phyloP scores from a whole-genome alignment of 805 yeast species.

The Candida lessepsii region DNA sequence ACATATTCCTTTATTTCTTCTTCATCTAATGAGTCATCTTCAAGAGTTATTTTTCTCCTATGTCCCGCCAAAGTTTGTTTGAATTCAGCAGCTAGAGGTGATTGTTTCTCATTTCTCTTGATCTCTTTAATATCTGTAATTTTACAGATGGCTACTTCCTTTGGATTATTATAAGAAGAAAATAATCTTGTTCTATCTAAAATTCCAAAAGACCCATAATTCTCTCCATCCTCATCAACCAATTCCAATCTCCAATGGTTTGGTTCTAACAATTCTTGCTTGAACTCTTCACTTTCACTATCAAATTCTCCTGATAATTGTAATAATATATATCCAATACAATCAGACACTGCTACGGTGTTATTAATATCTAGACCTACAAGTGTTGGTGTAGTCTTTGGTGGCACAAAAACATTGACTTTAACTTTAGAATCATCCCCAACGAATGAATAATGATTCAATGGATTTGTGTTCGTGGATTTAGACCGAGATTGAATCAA shows the following conservation, averaged over 20 bases:
- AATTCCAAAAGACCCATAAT: conserved; percentile 89
- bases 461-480: conserved; percentile 40
- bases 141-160: conserved; percentile 74
- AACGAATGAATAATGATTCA: conserved; percentile 40
- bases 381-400: conserved; percentile 26
- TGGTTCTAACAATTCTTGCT: conserved; percentile 41
- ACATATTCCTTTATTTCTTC: not conserved
- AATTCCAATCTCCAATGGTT: conserved; percentile 74
- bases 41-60: conserved; percentile 3
- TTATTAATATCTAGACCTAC: conserved; percentile 23
- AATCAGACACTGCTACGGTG: conserved; percentile 34
- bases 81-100: conserved; percentile 55
- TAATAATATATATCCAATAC: conserved; percentile 40
- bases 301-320: conserved; percentile 23
- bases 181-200: conserved; percentile 67
- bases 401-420: conserved; percentile 32
- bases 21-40: not conserved
- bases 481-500: conserved; percentile 40
- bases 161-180: conserved; percentile 68
- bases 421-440: conserved; percentile 1
- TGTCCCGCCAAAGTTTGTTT: conserved; percentile 22
- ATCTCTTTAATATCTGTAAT: conserved; percentile 49
- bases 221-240: conserved; percentile 92
- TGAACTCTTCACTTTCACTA: conserved; percentile 5
- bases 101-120: conserved; percentile 44